Evolutionary conservation across 345 rosid genomes (phyloP).

Genomic region (Raphanus sativus): DNA sequence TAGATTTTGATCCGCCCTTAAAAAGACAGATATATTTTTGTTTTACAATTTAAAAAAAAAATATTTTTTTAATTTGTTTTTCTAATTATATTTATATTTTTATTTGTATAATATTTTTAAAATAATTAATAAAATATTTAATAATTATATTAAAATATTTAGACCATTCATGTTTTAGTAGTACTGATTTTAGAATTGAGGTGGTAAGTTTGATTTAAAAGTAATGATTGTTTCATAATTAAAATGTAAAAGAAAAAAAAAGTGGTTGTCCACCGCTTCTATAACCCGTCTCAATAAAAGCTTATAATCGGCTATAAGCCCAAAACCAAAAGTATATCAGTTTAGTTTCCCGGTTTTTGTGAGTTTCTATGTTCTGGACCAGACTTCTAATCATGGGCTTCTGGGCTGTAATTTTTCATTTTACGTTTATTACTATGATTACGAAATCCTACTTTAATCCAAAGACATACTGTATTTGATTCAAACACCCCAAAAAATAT

Average conservation of each 20-base stretch:
- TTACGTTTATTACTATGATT: background rate
- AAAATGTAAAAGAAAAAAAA: background rate
- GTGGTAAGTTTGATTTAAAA: background rate
- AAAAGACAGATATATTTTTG: too few relatives aligned
- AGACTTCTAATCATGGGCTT: background rate
- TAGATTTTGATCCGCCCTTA: too few relatives aligned
- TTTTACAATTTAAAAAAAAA: too few relatives aligned
- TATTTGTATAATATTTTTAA: too few relatives aligned
- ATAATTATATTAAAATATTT: too few relatives aligned
- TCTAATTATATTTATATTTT: too few relatives aligned
- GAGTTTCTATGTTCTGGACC: background rate
- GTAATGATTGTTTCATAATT: background rate
- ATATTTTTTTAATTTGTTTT: too few relatives aligned
- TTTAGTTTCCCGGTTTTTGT: background rate
- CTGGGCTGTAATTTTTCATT: background rate
- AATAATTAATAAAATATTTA: too few relatives aligned
- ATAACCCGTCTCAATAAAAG: background rate
- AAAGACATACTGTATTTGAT: background rate
- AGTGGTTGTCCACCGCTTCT: background rate
- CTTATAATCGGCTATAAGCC: background rate
- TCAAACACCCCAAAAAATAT: background rate
- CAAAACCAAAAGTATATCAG: background rate
- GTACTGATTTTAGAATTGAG: background rate
- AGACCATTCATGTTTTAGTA: too few relatives aligned
- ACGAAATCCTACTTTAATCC: background rate